phyloP scores from a whole-genome alignment of 305 asterid species.

The Fraxinus nigra region DNA sequence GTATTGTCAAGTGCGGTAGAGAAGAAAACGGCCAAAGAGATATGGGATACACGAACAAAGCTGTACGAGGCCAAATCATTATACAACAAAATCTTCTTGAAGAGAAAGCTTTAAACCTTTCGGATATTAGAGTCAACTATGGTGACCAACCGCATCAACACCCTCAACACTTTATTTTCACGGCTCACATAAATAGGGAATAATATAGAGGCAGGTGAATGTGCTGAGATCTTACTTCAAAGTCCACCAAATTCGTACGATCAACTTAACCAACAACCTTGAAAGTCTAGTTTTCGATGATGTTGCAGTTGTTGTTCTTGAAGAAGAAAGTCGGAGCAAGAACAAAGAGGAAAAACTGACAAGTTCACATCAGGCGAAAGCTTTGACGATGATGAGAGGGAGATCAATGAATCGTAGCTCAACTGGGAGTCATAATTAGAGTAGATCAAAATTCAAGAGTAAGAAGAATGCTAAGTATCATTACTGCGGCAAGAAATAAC shows the following conservation, averaged over 20 bases:
- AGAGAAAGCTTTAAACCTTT: neutral
- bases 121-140: neutral
- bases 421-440: neutral
- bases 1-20: neutral
- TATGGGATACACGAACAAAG: neutral
- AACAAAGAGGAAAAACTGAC: neutral
- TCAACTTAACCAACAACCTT: no score
- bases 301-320: neutral
- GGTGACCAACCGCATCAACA: neutral
- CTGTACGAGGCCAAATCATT: no score
- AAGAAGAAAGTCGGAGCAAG: neutral
- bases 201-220: no score
- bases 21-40: neutral
- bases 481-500: no score
- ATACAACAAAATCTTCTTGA: no score
- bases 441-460: no score
- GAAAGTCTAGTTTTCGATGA: no score
- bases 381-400: neutral
- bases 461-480: no score
- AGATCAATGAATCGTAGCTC: neutral
- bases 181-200: no score
- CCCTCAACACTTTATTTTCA: neutral
- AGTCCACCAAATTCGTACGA: no score
- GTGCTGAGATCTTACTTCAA: no score
- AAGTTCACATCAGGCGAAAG: neutral